Percentiles rank a stretch among this genome's conserved stretches.
Conservation (phyloP, 176 grass and related monocot species). For the Paspalum vaginatum region DNA sequence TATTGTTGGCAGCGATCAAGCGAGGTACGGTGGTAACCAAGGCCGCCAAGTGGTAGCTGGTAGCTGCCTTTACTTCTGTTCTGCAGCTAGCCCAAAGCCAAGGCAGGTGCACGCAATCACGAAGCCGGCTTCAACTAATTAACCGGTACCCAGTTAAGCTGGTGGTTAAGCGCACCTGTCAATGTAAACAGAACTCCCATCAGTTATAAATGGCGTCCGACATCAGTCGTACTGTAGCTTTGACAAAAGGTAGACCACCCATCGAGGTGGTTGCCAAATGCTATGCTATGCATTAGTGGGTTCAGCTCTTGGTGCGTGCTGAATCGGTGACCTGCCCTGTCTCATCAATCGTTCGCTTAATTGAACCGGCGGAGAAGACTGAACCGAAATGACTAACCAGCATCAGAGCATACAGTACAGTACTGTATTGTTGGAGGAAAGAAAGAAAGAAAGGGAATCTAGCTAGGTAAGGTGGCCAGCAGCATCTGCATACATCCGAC, state of each 20-base stretch:
- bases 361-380: neutral
- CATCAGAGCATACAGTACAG: no score
- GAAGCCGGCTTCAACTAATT: slow-evolving; percentile 22
- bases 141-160: slow-evolving; percentile 11
- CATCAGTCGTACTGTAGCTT: neutral
- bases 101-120: slow-evolving; percentile 46
- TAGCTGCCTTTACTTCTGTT: slow-evolving; percentile 11
- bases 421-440: neutral
- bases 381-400: no score
- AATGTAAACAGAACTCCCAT: slow-evolving; percentile 23
- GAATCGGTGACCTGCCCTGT: neutral
- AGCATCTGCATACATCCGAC: neutral
- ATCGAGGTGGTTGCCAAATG: slow-evolving; percentile 22
- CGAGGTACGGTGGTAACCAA: slow-evolving; percentile 1
- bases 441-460: slow-evolving; percentile 27
- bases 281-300: neutral
- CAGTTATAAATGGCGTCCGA: neutral
- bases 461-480: neutral
- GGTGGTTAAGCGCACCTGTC: slow-evolving; percentile 52
- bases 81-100: slow-evolving; percentile 11
- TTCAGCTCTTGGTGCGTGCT: neutral
- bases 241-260: slow-evolving; percentile 15
- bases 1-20: neutral
- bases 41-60: neutral
- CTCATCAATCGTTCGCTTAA: neutral